Evolutionary conservation across 2,329 filamentous ascomycete species (phyloP), one percentile per base, ranked within the genome.

Genomic region (Chalaropsis thielavioides): DNA sequence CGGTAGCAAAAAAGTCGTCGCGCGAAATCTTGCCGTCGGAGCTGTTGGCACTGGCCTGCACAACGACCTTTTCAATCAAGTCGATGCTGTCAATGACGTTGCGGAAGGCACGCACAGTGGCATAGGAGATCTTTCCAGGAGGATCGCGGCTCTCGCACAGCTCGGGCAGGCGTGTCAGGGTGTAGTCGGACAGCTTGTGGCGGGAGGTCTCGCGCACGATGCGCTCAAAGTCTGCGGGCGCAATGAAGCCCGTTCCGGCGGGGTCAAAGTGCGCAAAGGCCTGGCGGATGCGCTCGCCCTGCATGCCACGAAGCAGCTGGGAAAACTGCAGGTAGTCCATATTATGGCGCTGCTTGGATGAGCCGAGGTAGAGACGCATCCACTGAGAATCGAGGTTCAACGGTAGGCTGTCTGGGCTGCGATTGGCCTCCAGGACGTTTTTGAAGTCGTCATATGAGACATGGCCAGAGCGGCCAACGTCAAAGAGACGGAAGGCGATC

Each of bases 61-160:
- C 86, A 69, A 99, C 83, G 72, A 99, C 91, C 69, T 95, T 79
- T 78, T 99, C 94, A 61, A 97, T 90, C 71, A 97, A 82, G 72
- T 99, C 94, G 90, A 99, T 96, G 77, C 97, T 92, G 72, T 89
- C 87, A 71, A 99, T 92, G 76, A 99, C 87, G 74, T 99, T 99
- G 79, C 96, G 92, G 79, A 99, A 99, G 44, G 94, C 94, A 69
- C 94, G 86, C 40, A 99, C 94, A 73, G 95, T 96, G 74, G 94
- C 91, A 73, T 99, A 99, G 6, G 92, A 96, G 70, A 99, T 94
- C 78, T 95, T 96, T 79, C 85, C 94, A 68, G 90, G 87, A 7
- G 35, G 5, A 38, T 38, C 10, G 35, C 35, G 95, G 27, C 35
- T 15, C n/a, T 41, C 96, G 83, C 92, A 97, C 49, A 99, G 83